Conservation (phyloP, 2,329 filamentous ascomycete species). For the Colletotrichum simmondsii region DNA sequence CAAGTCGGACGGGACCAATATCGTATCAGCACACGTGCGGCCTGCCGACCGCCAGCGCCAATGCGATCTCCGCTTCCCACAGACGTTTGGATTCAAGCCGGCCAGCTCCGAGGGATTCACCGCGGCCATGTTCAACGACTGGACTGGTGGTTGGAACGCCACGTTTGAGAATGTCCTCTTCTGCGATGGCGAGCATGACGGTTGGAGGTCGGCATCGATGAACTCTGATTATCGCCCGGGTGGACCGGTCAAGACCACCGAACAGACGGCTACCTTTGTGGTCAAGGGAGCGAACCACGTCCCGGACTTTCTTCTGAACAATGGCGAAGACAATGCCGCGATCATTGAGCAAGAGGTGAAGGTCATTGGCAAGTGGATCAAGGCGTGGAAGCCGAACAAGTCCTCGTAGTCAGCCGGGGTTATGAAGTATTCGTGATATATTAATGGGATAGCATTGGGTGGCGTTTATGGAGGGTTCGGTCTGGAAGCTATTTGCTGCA, state of each 20-base stretch:
- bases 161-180: constrained; percentile 30
- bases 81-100: constrained; percentile 14
- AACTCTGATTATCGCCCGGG: constrained; percentile 28
- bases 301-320: constrained; percentile 10
- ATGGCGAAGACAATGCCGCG: not conserved
- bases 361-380: constrained; percentile 31
- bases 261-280: constrained; percentile 18
- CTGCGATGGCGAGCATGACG: constrained; percentile 28
- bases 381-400: constrained; percentile 29
- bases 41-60: not conserved
- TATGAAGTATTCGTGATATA: not conserved
- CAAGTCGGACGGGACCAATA: constrained; percentile 21
- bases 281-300: constrained; percentile 17
- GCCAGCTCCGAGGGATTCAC: constrained; percentile 22
- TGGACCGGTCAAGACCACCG: constrained; percentile 14
- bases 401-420: not conserved
- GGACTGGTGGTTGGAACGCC: constrained; percentile 28
- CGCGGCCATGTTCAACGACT: constrained; percentile 20
- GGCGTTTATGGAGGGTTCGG: not conserved
- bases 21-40: constrained; percentile 21
- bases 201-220: constrained; percentile 26
- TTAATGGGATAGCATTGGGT: not conserved
- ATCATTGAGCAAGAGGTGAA: constrained; percentile 14
- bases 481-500: not conserved
- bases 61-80: constrained; percentile 17